Percentiles rank a stretch among this genome's conserved stretches.
These are phyloP conservation scores for Discostella stelligera DNA, from an alignment of 352 stramenopile genomes.

Conservation along the genomic window DNA sequence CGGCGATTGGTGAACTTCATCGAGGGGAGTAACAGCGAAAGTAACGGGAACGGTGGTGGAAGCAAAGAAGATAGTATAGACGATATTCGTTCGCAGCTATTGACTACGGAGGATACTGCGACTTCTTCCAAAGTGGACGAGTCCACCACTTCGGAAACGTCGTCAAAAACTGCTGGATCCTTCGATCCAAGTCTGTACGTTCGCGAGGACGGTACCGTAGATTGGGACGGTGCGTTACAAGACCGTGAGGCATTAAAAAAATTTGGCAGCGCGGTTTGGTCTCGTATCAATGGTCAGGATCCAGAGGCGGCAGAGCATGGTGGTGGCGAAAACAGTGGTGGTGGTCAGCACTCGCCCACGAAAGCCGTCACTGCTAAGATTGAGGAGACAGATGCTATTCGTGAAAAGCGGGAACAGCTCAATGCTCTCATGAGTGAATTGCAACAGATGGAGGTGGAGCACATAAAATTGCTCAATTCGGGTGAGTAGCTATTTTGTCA, in stretches of 20 bases:
- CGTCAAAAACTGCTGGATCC: not conserved
- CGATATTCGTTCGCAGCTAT: slow-evolving; percentile 25
- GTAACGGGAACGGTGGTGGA: not conserved
- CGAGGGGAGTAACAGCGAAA: slow-evolving; percentile 3
- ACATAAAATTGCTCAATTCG: slow-evolving; percentile 70
- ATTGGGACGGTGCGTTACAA: slow-evolving; percentile 87
- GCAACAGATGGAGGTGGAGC: slow-evolving; percentile 52
- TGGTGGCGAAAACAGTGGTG: slow-evolving; percentile 18
- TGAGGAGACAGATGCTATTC: slow-evolving; percentile 73
- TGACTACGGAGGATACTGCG: not conserved
- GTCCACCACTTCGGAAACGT: slow-evolving; percentile 21
- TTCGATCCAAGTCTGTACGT: slow-evolving; percentile 83
- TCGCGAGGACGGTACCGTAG: slow-evolving; percentile 85
- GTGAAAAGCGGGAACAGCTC: slow-evolving; percentile 55
- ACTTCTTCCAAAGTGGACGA: slow-evolving; percentile 8
- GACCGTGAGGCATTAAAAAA: slow-evolving; percentile 84
- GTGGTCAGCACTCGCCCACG: slow-evolving; percentile 23
- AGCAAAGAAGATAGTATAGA: slow-evolving; percentile 22
- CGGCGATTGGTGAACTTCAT: slow-evolving; percentile 40
- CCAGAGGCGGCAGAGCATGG: slow-evolving; percentile 57
- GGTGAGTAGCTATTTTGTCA: slow-evolving; percentile 36
- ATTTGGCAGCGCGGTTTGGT: slow-evolving; percentile 85
- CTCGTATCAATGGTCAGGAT: slow-evolving; percentile 86
- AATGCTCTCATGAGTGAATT: slow-evolving; percentile 49
- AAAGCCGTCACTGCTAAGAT: slow-evolving; percentile 74